Evolutionary conservation across 371 early-diverging fungal species (phyloP).

Genomic region (Catenaria anguillulae): DNA sequence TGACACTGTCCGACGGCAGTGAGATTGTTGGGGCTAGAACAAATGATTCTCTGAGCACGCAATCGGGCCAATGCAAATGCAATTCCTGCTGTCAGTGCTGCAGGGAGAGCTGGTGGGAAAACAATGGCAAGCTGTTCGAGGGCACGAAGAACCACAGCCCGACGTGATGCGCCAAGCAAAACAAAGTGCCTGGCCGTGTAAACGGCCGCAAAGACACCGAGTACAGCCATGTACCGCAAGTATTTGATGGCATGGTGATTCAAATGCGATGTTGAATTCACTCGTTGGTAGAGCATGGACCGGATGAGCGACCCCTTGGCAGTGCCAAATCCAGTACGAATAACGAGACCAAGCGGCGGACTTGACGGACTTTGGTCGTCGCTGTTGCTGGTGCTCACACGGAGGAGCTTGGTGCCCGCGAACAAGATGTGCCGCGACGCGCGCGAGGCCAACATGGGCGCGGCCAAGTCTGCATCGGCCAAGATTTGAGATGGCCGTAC

Average conservation of each 20-base stretch:
- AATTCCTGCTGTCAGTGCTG: conserved; percentile 93
- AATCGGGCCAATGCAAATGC: conserved; percentile 82
- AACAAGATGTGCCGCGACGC: conserved; percentile 62
- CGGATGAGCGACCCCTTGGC: conserved; percentile 90
- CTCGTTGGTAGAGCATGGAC: conserved; percentile 92
- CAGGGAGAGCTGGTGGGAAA: conserved; percentile 92
- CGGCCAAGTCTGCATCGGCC: too few species aligned
- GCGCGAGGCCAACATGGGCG: conserved; percentile 12
- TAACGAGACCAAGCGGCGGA: conserved; percentile 59
- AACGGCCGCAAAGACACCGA: conserved; percentile 68
- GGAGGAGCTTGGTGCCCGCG: conserved; percentile 78
- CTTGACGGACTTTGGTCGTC: not conserved
- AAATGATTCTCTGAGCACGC: conserved; percentile 68
- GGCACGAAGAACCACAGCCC: conserved; percentile 64
- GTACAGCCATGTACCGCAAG: conserved; percentile 68
- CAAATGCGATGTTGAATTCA: conserved; percentile 84
- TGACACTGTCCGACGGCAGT: conserved; percentile 93
- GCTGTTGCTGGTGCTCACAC: conserved; percentile 36
- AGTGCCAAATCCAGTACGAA: conserved; percentile 93
- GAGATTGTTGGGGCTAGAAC: conserved; percentile 81
- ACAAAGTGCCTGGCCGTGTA: conserved; percentile 77
- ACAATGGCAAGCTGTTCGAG: conserved; percentile 87
- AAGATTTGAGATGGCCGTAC: too few species aligned
- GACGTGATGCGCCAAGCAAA: conserved; percentile 47
- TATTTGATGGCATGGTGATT: conserved; percentile 90